These are phyloP conservation scores for Cokeromyces recurvatus DNA, from an alignment of 371 early-diverging fungal species.

Conservation along the genomic window DNA sequence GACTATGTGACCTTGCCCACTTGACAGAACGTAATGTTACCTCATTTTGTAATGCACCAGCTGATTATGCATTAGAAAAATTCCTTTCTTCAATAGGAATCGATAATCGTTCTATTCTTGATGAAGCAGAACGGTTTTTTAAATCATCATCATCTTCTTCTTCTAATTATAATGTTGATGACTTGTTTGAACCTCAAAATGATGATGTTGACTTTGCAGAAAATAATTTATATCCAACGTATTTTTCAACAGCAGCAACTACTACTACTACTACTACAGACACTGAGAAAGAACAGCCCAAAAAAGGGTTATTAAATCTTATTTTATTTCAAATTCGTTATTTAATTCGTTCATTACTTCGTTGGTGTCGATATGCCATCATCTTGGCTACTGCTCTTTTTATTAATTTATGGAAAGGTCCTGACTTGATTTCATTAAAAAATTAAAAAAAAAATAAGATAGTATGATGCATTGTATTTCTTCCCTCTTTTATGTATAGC, in stretches of 20 bases:
- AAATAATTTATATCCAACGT: constrained; percentile 17
- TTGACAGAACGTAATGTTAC: constrained; percentile 26
- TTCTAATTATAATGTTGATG: not conserved
- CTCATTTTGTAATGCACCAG: constrained; percentile 29
- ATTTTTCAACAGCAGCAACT: not conserved
- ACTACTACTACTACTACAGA: too few species aligned
- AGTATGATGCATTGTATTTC: too few species aligned
- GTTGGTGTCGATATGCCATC: constrained; percentile 55
- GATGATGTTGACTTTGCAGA: constrained; percentile 6
- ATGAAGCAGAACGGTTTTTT: constrained; percentile 19
- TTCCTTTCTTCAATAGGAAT: constrained; percentile 22
- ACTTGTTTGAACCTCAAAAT: constrained; percentile 17
- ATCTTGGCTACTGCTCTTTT: constrained; percentile 46
- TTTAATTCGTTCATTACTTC: constrained; percentile 37
- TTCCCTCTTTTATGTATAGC: too few species aligned
- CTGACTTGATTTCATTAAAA: constrained; percentile 31
- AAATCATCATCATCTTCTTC: not conserved
- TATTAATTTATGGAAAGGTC: constrained; percentile 56
- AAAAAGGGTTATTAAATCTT: constrained; percentile 11
- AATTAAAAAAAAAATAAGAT: not conserved
- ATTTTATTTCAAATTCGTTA: constrained; percentile 23
- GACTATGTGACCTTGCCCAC: constrained; percentile 16
- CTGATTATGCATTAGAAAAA: constrained; percentile 25
- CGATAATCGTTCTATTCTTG: constrained; percentile 14
- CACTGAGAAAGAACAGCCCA: not conserved